Evolutionary conservation across 106 monocot species (phyloP), one percentile per base, ranked within the genome.

Genomic region (Dioscorea alata): DNA sequence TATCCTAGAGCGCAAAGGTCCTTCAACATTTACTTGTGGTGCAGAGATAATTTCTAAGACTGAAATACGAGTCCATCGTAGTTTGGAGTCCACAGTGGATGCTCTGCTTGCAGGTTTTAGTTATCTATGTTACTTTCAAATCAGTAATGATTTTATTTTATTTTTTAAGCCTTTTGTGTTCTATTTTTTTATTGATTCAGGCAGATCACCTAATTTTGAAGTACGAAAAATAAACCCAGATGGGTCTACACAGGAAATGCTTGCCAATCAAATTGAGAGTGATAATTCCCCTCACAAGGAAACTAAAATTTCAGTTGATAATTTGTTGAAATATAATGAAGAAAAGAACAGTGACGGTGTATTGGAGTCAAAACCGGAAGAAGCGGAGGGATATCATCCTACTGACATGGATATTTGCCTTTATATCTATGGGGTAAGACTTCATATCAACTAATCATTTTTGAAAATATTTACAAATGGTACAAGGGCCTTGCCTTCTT

Each of bases 11-110:
- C 64, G 94, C 22, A 85, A 81, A 88, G 94, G 90, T 32, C 94
- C 94, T 63, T 85, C 94, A 56, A 88, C 90, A 54, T 94, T 94
- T 79, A 81, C 82, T 57, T 88, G 79, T 79, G 87, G 79, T 42
- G 88, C 83, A 49, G 90, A 94, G 70, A 94, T 94, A 13, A 76
- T 94, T 59, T 90, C 90, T 31, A 94, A 94, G 77, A 90, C 75
- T 61, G 85, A 94, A 71, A 50, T 94, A 71, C 73, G 83, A 56
- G 74, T 94, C 63, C 94, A 94, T 85, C 79, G 53, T 50, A 81
- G 65, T 68, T 74, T 90, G 65, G 94, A 94, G 60, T 72, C 71
- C 49, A 94, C 90, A 28, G 94, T 94, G 23, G 94, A 94, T 85
- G 78, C 87, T 69, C 80, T 94, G n/a, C 87, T 94, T 59, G 65